Conservation (phyloP, 495 filamentous ascomycete species). For the Hypoxylon rickii region DNA sequence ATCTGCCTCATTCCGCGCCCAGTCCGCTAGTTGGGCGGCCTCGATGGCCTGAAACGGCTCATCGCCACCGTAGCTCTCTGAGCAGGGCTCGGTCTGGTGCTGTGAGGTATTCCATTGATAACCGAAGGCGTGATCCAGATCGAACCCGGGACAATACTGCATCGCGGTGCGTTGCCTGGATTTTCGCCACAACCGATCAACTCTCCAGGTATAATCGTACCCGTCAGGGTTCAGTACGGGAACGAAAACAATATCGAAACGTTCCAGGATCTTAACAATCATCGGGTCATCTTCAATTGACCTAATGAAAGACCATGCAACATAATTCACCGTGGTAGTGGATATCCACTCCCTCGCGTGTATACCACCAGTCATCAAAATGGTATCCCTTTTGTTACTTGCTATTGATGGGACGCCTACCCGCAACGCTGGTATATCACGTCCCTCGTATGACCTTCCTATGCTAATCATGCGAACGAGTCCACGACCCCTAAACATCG, state of each 20-base stretch:
- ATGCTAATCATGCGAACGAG: slow-evolving; percentile 75
- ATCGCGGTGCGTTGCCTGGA: slow-evolving; percentile 84
- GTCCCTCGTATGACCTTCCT: slow-evolving; percentile 81
- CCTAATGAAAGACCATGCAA: slow-evolving; percentile 87
- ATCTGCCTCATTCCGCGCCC: slow-evolving; percentile 82
- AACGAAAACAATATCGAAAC: slow-evolving; percentile 86
- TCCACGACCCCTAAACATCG: slow-evolving; percentile 75
- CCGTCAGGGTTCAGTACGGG: slow-evolving; percentile 93
- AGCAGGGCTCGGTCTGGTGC: slow-evolving; percentile 78
- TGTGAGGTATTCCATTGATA: slow-evolving; percentile 80
- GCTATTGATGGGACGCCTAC: slow-evolving; percentile 65
- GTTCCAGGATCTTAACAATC: slow-evolving; percentile 75
- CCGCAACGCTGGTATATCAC: slow-evolving; percentile 80
- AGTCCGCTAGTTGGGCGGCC: slow-evolving; percentile 73
- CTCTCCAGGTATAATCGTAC: slow-evolving; percentile 91
- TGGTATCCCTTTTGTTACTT: slow-evolving; percentile 63
- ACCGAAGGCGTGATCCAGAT: slow-evolving; percentile 84
- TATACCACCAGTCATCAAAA: slow-evolving; percentile 81
- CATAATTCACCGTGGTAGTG: slow-evolving; percentile 86
- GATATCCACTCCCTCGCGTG: slow-evolving; percentile 98
- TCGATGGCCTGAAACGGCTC: slow-evolving; percentile 84
- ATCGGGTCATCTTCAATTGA: slow-evolving; percentile 68
- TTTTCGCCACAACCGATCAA: slow-evolving; percentile 93
- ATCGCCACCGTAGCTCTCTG: slow-evolving; percentile 86
- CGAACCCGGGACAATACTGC: slow-evolving; percentile 82